Base-by-base conservation (phyloP, 768 basidiomycete genomes). In the Tulasnella sp. region DNA sequence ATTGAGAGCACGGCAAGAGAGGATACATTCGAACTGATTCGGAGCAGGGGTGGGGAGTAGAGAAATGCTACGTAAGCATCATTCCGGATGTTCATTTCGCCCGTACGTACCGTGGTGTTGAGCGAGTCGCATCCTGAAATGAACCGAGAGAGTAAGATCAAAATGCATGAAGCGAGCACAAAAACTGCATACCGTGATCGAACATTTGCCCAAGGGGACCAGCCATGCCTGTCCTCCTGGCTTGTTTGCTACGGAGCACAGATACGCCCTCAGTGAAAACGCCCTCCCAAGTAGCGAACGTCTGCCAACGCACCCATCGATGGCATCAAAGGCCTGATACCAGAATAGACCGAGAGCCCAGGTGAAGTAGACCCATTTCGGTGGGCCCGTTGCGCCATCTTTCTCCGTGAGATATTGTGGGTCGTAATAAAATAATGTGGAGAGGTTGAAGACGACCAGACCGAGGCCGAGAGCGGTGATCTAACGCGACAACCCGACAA, bases 201-300 rank as follows among this genome's bases (percentile, higher is more conserved):
- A 99, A 99, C 92, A 99, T 92, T 85, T 99, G 94, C 24, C 98
- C 98, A 42, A 99, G 86, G 36, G 97, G 97, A 6, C 98, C 95
- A n/a, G 96, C 93, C 94, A 98, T 99, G 1, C 96, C 96, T 0
- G 96, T 97, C 75, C 97, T 87, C 81, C 98, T 88, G 31, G 98
- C 98, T 85, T 99, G 98, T 85, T 98, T 98, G 21, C 97, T 95
- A 81, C 3, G 58, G 5, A 44, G 18, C 72, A 68, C 34, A 39
- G 38, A 12, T 75, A 18, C 83, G n/a, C 3, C 18, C 74, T 78
- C 80, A 71, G 14, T 18, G 68, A 19, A 21, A 2, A 80, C 31
- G 21, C 68, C 21, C 18, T 76, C 76, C 80, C 24, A 19, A 52
- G 52, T 77, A 39, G 14, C 10, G 27, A 78, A 40, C 21, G 8